A percentile compares a stretch with the other conserved stretches of the same genome.
Evolutionary conservation across 345 rosid species (phyloP).

Genomic region (Arabis hirsuta): DNA sequence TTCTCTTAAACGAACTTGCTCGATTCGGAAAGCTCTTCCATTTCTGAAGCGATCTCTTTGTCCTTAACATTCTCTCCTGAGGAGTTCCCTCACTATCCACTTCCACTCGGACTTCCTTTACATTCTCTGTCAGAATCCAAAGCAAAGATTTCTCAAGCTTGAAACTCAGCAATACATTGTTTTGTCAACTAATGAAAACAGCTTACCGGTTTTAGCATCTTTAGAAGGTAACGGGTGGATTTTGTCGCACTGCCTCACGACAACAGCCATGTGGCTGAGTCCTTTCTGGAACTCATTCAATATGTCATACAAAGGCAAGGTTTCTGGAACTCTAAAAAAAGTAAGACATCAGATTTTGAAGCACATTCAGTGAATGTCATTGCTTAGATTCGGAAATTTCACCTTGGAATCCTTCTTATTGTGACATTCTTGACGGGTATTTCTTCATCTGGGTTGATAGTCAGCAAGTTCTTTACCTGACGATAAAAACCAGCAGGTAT

Average conservation of each 20-base stretch:
- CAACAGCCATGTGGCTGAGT: constrained; percentile 99
- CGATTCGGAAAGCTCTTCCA: constrained; percentile 85
- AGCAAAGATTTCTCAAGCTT: constrained; percentile 17
- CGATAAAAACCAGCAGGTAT: not conserved
- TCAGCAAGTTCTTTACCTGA: constrained; percentile 85
- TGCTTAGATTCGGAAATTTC: constrained; percentile 22
- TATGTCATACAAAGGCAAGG: constrained; percentile 88
- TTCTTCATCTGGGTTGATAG: constrained; percentile 82
- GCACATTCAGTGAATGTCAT: constrained; percentile 5
- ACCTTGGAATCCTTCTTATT: constrained; percentile 92
- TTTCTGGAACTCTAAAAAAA: constrained; percentile 69
- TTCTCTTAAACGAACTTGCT: constrained; percentile 45
- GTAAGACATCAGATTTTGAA: constrained; percentile 28
- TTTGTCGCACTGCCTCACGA: constrained; percentile 60
- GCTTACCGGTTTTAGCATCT: constrained; percentile 26
- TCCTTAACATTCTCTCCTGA: constrained; percentile 56
- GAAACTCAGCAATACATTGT: not conserved
- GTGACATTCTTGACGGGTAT: constrained; percentile 84
- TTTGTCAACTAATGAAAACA: not conserved
- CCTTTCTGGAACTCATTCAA: constrained; percentile 99
- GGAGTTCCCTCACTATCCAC: constrained; percentile 57
- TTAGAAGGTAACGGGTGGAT: constrained; percentile 35
- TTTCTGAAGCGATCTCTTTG: constrained; percentile 68
- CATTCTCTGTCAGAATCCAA: constrained; percentile 46
- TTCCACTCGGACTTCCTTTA: constrained; percentile 63